These are phyloP conservation scores for Triangularia verruculosa DNA, from an alignment of 2,329 filamentous ascomycete species.

Conservation along the genomic window DNA sequence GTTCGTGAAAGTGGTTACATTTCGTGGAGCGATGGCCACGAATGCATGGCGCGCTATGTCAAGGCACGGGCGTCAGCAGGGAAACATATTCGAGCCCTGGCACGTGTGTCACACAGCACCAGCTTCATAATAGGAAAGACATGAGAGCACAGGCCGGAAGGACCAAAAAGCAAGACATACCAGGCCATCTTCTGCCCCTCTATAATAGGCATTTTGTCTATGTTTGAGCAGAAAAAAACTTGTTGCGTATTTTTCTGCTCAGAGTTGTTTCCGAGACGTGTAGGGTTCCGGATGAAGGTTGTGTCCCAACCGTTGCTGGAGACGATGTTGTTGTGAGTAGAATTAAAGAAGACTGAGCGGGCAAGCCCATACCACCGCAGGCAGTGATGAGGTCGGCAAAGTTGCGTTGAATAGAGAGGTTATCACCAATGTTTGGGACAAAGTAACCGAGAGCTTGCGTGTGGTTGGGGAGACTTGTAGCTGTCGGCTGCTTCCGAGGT, in stretches of 20 bases:
- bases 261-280: neutral
- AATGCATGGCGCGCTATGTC: conserved; percentile 66
- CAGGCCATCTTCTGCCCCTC: conserved; percentile 72
- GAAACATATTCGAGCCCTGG: neutral
- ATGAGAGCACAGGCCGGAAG: neutral
- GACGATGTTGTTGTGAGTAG: neutral
- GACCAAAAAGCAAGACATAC: conserved; percentile 45
- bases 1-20: conserved; percentile 66
- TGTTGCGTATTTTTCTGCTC: neutral
- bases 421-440: neutral
- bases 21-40: conserved; percentile 73
- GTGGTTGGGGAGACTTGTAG: neutral
- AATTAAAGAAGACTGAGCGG: neutral
- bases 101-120: neutral
- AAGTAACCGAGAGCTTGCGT: neutral
- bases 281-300: neutral
- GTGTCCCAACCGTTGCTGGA: neutral
- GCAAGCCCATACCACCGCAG: conserved; percentile 10
- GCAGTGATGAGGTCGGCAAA: neutral
- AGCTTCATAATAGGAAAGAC: neutral
- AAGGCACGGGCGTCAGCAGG: conserved; percentile 19
- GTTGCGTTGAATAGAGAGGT: conserved; percentile 12
- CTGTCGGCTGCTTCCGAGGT: neutral
- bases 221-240: neutral
- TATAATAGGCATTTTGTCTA: conserved; percentile 60